phyloP scores from a whole-genome alignment of 1,284 basidiomycete genomes.

The Cutaneotrichosporon sp. region DNA sequence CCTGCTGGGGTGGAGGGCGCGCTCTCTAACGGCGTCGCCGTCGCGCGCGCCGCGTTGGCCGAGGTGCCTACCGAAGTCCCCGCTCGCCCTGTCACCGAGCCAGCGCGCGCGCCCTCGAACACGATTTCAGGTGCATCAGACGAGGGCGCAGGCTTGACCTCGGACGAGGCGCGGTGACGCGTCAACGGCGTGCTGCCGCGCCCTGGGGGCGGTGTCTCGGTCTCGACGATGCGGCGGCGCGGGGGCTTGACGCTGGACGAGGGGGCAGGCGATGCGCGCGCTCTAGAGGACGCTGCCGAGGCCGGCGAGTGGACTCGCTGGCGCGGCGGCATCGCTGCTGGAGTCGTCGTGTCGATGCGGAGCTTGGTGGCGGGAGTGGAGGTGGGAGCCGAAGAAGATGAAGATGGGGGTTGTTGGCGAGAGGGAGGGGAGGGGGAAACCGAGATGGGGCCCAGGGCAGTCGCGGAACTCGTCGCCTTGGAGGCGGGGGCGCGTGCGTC shows the following conservation, averaged over 20 bases:
- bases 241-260: not conserved
- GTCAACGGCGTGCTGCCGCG: not conserved
- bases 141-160: not conserved
- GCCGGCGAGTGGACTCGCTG: not conserved
- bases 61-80: not conserved
- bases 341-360: not conserved
- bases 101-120: not conserved
- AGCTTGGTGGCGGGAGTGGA: not conserved
- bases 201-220: not conserved
- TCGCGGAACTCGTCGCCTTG: not conserved
- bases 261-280: slow-evolving; percentile 2
- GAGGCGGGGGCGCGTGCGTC: not conserved
- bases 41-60: not conserved
- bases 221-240: not conserved
- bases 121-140: not conserved
- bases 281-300: not conserved
- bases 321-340: not conserved
- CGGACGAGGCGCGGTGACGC: slow-evolving; percentile 4
- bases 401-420: not conserved
- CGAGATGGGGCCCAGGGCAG: too few relatives aligned
- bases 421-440: not conserved
- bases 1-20: not conserved
- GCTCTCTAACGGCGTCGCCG: not conserved
- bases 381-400: not conserved
- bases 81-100: not conserved